These are phyloP conservation scores for Apiotrichum montevideense DNA, from an alignment of 1,284 basidiomycete species.

Conservation along the genomic window DNA sequence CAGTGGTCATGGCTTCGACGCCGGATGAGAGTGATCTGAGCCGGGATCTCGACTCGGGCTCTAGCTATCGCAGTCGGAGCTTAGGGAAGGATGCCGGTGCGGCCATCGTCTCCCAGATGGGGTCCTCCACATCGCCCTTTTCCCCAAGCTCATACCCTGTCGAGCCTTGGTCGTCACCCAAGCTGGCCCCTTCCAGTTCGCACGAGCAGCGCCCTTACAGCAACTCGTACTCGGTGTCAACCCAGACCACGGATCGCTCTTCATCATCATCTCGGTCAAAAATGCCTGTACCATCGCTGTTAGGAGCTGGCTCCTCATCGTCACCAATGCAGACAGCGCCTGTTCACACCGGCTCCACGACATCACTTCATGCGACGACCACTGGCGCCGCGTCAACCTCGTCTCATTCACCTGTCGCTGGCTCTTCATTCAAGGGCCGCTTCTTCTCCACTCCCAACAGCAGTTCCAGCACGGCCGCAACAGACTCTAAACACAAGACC, in stretches of 20 bases:
- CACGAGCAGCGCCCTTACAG: slow-evolving; percentile 11
- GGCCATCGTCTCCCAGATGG: neutral
- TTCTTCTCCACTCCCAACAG: slow-evolving; percentile 35
- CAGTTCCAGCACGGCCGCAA: slow-evolving; percentile 1
- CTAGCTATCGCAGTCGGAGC: slow-evolving; percentile 2
- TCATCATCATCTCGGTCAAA: slow-evolving; percentile 17
- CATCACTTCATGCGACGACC: slow-evolving; percentile 11
- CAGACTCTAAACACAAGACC: slow-evolving; percentile 3
- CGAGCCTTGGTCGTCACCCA: slow-evolving; percentile 10
- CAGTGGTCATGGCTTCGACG: neutral
- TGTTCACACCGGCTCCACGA: slow-evolving; percentile 4
- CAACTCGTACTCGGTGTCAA: slow-evolving; percentile 18
- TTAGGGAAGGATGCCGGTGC: neutral
- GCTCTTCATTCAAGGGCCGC: slow-evolving; percentile 30
- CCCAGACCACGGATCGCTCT: slow-evolving; percentile 14
- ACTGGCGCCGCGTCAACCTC: too few relatives aligned
- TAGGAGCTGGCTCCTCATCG: neutral
- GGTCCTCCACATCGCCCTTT: slow-evolving; percentile 6
- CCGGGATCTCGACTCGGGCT: slow-evolving; percentile 2
- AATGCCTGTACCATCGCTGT: neutral
- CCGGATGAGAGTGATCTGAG: slow-evolving; percentile 3
- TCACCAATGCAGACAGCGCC: slow-evolving; percentile 3
- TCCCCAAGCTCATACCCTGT: slow-evolving; percentile 11
- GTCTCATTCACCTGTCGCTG: too few relatives aligned
- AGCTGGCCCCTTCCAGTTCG: neutral